Percentiles rank a stretch among this genome's conserved stretches.
Conservation (phyloP, 345 rosid species). For the Ceriops tagal region DNA sequence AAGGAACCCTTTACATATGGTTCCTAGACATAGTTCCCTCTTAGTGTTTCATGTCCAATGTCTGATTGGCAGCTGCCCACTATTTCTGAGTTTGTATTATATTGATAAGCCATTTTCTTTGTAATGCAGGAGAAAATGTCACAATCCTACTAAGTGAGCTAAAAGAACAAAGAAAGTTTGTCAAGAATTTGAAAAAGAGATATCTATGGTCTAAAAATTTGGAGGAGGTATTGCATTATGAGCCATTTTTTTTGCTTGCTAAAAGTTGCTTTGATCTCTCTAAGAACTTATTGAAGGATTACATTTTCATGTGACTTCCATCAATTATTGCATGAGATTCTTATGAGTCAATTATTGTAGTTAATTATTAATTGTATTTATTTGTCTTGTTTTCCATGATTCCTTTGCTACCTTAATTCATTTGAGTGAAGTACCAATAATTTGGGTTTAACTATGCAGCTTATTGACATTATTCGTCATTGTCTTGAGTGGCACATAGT, state of each 20-base stretch:
- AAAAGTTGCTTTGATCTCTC: not conserved
- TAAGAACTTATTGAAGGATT: not conserved
- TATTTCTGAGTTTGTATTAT: not conserved
- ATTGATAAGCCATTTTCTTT: slow-evolving; percentile 12
- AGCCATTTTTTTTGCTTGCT: not conserved
- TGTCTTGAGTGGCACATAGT: not conserved
- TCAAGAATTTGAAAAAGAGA: slow-evolving; percentile 68
- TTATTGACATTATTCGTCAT: not conserved
- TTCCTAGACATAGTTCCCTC: not conserved
- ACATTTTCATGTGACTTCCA: not conserved
- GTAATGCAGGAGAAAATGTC: slow-evolving; percentile 59
- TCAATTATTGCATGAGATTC: not conserved
- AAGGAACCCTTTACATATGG: slow-evolving; percentile 1
- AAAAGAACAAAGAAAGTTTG: slow-evolving; percentile 65
- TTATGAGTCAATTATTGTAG: not conserved
- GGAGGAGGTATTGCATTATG: slow-evolving; percentile 56
- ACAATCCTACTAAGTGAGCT: slow-evolving; percentile 58
- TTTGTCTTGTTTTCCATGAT: not conserved
- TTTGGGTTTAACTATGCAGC: not conserved
- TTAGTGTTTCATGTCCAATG: not conserved
- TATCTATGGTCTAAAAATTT: slow-evolving; percentile 83
- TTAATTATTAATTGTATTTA: not conserved
- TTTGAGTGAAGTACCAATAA: not conserved
- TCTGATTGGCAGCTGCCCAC: slow-evolving; percentile 1
- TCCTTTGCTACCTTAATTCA: not conserved